These are phyloP conservation scores for Colletotrichum sp. DNA, from an alignment of 2,329 filamentous ascomycete species.

Conservation along the genomic window DNA sequence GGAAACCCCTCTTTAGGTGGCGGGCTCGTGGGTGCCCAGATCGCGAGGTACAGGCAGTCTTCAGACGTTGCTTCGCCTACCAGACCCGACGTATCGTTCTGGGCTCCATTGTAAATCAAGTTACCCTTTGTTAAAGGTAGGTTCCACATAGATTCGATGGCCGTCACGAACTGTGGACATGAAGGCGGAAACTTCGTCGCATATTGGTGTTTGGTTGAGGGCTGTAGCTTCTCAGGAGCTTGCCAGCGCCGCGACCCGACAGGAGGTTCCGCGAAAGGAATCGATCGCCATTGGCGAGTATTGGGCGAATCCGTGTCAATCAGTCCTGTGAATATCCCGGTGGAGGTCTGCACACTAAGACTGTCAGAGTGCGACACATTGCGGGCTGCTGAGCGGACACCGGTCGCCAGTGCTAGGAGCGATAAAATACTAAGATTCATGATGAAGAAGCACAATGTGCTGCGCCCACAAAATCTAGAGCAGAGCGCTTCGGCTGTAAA, in stretches of 20 bases:
- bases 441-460: neutral
- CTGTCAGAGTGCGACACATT: neutral
- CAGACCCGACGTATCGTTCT: conserved; percentile 25
- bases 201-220: conserved; percentile 28
- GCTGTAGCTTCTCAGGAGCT: conserved; percentile 28
- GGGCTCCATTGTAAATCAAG: conserved; percentile 25
- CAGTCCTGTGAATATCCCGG: conserved; percentile 37
- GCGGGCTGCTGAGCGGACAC: neutral
- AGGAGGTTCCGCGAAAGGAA: conserved; percentile 42
- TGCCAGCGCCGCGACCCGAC: conserved; percentile 32
- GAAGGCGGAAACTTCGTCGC: conserved; percentile 32
- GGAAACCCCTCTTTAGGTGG: conserved; percentile 36
- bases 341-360: conserved; percentile 33
- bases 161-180: conserved; percentile 38
- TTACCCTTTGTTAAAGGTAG: conserved; percentile 22
- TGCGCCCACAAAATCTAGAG: neutral
- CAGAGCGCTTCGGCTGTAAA: neutral
- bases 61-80: conserved; percentile 27
- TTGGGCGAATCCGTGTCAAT: conserved; percentile 34
- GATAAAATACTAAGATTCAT: neutral
- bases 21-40: conserved; percentile 41
- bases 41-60: conserved; percentile 50
- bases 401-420: neutral
- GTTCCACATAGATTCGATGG: conserved; percentile 31
- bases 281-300: conserved; percentile 40